These are phyloP conservation scores for Sporothrix phasma DNA, from an alignment of 2,329 filamentous ascomycete species.

Conservation along the genomic window DNA sequence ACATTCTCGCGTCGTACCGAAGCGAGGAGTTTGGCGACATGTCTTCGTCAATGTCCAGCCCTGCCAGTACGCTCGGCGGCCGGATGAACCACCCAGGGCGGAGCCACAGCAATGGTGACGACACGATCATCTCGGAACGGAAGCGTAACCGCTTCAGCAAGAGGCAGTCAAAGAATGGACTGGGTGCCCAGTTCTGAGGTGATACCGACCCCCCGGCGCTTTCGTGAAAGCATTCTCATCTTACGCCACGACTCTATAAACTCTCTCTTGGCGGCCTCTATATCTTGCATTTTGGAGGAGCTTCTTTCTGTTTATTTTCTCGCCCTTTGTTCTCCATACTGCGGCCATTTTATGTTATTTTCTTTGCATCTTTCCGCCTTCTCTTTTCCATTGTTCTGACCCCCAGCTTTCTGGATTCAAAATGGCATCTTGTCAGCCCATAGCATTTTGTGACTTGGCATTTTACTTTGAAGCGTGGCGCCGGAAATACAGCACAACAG, in stretches of 20 bases:
- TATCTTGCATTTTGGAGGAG: not conserved
- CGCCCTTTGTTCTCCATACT: not conserved
- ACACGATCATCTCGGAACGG: conserved; percentile 30
- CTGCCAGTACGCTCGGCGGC: conserved; percentile 60
- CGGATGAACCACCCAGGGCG: conserved; percentile 45
- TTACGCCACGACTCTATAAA: not conserved
- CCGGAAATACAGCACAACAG: conserved; percentile 15
- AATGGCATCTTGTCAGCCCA: conserved; percentile 3
- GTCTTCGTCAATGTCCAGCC: conserved; percentile 64
- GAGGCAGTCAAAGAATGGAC: conserved; percentile 86
- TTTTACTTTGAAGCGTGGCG: conserved; percentile 17
- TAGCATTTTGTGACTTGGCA: conserved; percentile 15
- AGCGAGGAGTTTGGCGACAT: conserved; percentile 60
- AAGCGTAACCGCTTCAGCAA: conserved; percentile 73
- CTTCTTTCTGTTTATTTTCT: not conserved
- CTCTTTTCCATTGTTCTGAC: not conserved
- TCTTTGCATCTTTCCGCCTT: not conserved
- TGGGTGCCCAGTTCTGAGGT: conserved; percentile 71
- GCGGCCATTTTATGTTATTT: not conserved
- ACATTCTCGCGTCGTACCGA: conserved; percentile 54
- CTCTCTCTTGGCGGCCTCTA: not conserved
- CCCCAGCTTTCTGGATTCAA: not conserved
- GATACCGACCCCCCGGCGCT: not conserved
- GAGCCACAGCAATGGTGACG: conserved; percentile 46
- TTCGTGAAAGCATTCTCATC: not conserved